Conservation (phyloP, 148 eudicot species). For the Persicaria maculosa region DNA sequence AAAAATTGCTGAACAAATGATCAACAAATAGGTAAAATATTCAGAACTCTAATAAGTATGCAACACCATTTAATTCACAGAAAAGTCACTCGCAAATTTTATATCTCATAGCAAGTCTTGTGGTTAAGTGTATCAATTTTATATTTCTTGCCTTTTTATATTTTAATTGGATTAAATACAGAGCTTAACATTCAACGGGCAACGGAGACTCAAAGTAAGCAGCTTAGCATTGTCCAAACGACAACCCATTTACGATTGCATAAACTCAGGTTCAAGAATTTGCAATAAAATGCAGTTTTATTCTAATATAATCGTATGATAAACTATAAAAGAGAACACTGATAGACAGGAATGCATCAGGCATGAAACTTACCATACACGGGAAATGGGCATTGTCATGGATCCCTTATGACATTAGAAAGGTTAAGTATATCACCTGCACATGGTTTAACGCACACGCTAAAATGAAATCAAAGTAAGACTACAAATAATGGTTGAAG, state of each 20-base stretch:
- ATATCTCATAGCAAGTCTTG: too few relatives aligned
- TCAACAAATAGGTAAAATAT: not conserved
- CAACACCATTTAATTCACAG: not conserved
- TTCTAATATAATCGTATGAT: not conserved
- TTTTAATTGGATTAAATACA: not conserved
- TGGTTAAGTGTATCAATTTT: too few relatives aligned
- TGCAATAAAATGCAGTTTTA: not conserved
- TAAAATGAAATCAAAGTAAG: not conserved
- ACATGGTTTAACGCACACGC: slow-evolving; percentile 8
- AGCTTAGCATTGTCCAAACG: not conserved
- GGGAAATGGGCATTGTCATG: slow-evolving; percentile 79
- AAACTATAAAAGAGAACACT: not conserved
- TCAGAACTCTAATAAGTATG: not conserved
- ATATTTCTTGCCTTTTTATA: too few relatives aligned
- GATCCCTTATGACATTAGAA: slow-evolving; percentile 94
- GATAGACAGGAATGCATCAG: not conserved
- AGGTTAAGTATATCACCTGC: slow-evolving; percentile 91
- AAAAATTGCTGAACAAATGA: slow-evolving; percentile 1
- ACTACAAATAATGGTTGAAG: not conserved
- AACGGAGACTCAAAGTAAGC: not conserved
- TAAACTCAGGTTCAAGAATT: not conserved
- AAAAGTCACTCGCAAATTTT: not conserved
- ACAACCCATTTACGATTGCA: not conserved
- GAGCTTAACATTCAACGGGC: not conserved
- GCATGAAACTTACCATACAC: slow-evolving; percentile 47